Conservation (phyloP, 176 grass and related monocot species). For the Juncus effusus region DNA sequence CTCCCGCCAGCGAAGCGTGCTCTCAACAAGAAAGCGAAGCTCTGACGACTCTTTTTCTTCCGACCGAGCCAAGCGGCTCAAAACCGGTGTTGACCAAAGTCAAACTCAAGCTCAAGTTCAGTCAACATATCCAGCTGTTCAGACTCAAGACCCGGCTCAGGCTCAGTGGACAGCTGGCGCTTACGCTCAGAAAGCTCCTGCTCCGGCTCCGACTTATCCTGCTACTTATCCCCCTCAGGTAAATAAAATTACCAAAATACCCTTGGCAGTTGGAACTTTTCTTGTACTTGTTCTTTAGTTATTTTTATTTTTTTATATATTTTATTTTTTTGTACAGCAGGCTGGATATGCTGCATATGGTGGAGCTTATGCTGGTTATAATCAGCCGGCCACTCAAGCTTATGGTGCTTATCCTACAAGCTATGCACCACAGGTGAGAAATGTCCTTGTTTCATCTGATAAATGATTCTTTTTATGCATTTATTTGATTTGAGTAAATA, state of each 20-base stretch:
- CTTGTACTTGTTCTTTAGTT: not conserved
- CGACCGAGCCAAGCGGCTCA: conserved; percentile 65
- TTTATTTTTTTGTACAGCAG: conserved; percentile 14
- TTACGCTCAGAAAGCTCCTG: conserved; percentile 49
- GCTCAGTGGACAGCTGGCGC: conserved; percentile 44
- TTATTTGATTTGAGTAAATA: not conserved
- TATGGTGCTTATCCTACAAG: conserved; percentile 33
- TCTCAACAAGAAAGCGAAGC: conserved; percentile 75
- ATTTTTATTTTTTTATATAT: not conserved
- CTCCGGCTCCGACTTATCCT: conserved; percentile 64
- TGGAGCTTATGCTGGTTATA: conserved; percentile 33
- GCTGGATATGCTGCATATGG: conserved; percentile 41
- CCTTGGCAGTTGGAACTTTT: not conserved
- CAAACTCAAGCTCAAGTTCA: conserved; percentile 34
- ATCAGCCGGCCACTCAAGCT: conserved; percentile 26
- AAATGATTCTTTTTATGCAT: conserved; percentile 9
- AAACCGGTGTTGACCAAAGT: conserved; percentile 32
- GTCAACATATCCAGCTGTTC: conserved; percentile 64
- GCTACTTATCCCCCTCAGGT: conserved; percentile 69
- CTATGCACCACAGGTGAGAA: conserved; percentile 11
- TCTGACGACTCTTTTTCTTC: conserved; percentile 66
- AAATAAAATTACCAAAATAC: conserved; percentile 23
- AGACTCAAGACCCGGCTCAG: conserved; percentile 18
- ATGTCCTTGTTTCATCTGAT: not conserved
- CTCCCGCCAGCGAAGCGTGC: conserved; percentile 49